phyloP scores from a whole-genome alignment of 139 green algal genomes.

The Chlamydomonas incerta region DNA sequence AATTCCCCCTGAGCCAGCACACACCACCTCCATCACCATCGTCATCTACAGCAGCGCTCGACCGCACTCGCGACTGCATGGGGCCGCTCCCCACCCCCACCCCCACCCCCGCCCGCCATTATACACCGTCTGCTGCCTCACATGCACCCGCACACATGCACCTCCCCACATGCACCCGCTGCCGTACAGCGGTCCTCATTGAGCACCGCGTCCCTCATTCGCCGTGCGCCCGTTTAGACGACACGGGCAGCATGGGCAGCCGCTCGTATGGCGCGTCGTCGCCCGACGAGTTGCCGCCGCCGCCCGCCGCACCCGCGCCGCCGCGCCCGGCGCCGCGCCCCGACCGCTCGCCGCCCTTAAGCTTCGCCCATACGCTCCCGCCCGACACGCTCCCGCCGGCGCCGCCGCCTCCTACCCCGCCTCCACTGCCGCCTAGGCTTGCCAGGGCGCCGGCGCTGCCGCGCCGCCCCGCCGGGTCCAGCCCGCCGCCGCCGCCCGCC shows the following conservation, averaged over 20 bases:
- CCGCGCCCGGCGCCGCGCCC: background rate
- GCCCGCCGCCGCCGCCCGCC: background rate
- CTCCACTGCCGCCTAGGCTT: too few relatives aligned
- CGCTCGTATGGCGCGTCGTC: constrained; percentile 29
- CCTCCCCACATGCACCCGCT: background rate
- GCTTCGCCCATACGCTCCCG: background rate
- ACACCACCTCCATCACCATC: too few relatives aligned
- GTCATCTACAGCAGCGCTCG: too few relatives aligned
- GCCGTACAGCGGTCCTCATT: too few relatives aligned
- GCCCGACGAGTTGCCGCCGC: background rate
- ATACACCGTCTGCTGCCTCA: too few relatives aligned
- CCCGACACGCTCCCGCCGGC: background rate
- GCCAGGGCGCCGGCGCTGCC: background rate
- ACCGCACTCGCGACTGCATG: too few relatives aligned
- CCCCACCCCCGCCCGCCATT: too few relatives aligned
- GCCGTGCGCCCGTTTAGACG: background rate
- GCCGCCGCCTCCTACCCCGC: background rate
- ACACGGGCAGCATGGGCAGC: background rate
- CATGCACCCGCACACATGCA: background rate
- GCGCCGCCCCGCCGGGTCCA: background rate
- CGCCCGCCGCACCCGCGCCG: too few relatives aligned
- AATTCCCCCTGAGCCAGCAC: too few relatives aligned
- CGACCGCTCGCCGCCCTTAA: background rate
- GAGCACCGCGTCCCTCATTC: background rate
- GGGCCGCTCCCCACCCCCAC: too few relatives aligned